Evolutionary conservation across 192 early-diverging fungal species (phyloP).

Genomic region (Coemansia aciculifera): DNA sequence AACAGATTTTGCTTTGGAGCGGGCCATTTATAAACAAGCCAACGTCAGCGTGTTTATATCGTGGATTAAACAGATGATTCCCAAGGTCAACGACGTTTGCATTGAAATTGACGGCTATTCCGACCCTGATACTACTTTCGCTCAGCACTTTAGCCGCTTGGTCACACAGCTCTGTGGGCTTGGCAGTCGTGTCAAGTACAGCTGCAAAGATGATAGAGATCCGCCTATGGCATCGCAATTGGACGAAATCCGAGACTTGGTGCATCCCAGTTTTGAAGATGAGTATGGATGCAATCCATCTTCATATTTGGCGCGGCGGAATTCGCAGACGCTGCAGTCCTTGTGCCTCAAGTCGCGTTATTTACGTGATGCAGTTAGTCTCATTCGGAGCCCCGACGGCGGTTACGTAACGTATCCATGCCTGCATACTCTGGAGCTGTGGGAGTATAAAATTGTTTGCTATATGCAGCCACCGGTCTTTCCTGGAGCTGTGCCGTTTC

Average conservation of each 20-base stretch:
- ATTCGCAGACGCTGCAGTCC: background rate
- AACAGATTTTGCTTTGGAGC: too few species aligned
- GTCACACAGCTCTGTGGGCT: background rate
- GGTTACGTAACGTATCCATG: too few species aligned
- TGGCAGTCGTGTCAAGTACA: background rate
- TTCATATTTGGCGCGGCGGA: background rate
- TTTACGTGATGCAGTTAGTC: background rate
- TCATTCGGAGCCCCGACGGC: background rate
- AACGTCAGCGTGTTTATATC: background rate
- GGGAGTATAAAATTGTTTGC: too few species aligned
- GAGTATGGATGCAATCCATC: background rate
- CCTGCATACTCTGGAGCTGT: too few species aligned
- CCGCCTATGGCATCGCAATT: background rate
- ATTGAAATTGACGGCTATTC: background rate
- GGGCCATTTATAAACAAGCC: too few species aligned
- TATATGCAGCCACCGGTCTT: too few species aligned
- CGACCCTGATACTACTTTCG: background rate
- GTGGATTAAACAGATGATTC: background rate
- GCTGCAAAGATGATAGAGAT: too few species aligned
- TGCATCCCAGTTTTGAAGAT: background rate
- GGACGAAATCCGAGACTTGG: background rate
- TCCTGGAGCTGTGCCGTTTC: too few species aligned
- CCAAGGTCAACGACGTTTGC: background rate
- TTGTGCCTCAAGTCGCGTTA: background rate
- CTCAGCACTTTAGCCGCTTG: background rate